These are phyloP conservation scores for Cryptosporidium muris DNA, from an alignment of 169 alveolate genomes.

Conservation along the genomic window DNA sequence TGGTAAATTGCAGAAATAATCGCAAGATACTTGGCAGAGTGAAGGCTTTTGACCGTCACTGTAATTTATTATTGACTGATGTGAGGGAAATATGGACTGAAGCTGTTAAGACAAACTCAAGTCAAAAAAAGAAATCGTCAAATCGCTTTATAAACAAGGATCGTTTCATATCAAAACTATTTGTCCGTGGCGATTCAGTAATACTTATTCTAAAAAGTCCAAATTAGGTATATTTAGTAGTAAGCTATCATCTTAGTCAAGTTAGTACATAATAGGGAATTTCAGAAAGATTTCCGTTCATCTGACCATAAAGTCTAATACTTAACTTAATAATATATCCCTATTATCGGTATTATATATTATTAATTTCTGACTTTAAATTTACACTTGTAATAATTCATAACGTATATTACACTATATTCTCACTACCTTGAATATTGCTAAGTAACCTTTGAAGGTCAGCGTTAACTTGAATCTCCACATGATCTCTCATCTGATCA, in stretches of 20 bases:
- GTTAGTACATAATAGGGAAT: no score
- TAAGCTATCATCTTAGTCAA: not conserved
- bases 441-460: constrained; percentile 14
- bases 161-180: constrained; percentile 93
- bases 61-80: constrained; percentile 95
- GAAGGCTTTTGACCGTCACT: constrained; percentile 97
- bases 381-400: not conserved
- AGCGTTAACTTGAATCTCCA: constrained; percentile 58
- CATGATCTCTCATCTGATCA: constrained; percentile 11
- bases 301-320: not conserved
- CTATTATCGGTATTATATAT: not conserved
- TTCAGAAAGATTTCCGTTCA: not conserved
- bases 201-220: constrained; percentile 95
- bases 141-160: constrained; percentile 91
- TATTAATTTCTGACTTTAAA: not conserved
- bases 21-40: constrained; percentile 96
- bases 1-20: constrained; percentile 96
- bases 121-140: constrained; percentile 81
- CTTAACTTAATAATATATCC: not conserved
- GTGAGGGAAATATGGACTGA: constrained; percentile 98
- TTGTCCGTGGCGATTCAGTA: constrained; percentile 97
- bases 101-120: constrained; percentile 85
- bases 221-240: constrained; percentile 78
- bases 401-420: constrained; percentile 11
- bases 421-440: no score